These are phyloP conservation scores for Podaxis pistillaris DNA, from an alignment of 768 basidiomycete species.

Conservation along the genomic window DNA sequence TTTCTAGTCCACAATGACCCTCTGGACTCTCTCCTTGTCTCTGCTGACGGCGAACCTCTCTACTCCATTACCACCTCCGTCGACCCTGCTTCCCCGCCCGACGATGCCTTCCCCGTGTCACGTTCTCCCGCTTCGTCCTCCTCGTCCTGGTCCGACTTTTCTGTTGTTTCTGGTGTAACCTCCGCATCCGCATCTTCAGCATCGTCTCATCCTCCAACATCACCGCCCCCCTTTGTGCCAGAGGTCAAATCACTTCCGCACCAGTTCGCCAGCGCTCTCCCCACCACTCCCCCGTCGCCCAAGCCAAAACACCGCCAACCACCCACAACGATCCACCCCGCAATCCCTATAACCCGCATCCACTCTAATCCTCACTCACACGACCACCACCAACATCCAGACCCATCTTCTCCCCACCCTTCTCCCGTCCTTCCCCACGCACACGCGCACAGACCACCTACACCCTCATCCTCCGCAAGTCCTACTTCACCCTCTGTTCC, in stretches of 20 bases:
- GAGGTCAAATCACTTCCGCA: neutral
- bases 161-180: neutral
- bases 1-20: constrained; percentile 39
- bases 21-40: constrained; percentile 31
- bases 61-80: constrained; percentile 30
- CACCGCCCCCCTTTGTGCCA: neutral
- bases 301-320: neutral
- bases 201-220: neutral
- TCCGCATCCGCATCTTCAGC: neutral
- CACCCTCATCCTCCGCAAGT: neutral
- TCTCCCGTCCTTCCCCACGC: neutral
- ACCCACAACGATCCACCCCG: neutral
- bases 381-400: neutral
- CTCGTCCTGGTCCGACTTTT: neutral
- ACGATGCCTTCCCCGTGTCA: neutral
- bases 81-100: neutral
- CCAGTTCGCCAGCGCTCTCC: neutral
- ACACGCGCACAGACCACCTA: neutral
- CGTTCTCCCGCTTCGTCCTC: neutral
- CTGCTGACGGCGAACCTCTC: constrained; percentile 30
- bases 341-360: neutral
- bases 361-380: constrained; percentile 5
- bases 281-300: neutral
- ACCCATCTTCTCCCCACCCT: constrained; percentile 2
- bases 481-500: constrained; percentile 6